These are phyloP conservation scores for Pythium rhizo-oryzae DNA, from an alignment of 352 stramenopile species.

Conservation along the genomic window DNA sequence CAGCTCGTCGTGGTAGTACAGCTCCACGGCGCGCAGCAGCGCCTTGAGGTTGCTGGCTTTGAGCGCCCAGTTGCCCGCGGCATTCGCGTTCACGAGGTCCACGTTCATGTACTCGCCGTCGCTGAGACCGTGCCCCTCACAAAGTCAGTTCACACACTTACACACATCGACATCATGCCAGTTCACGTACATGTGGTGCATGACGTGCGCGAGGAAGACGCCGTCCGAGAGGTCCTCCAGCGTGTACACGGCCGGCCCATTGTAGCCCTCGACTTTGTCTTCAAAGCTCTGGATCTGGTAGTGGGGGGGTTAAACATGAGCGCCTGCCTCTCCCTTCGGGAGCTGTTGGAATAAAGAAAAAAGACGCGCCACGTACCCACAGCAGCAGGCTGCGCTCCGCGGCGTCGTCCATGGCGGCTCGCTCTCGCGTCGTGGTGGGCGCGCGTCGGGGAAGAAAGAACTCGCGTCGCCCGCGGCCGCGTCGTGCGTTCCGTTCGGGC, in stretches of 20 bases:
- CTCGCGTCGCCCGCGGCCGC: neutral
- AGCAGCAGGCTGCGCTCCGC: conserved; percentile 75
- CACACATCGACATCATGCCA: neutral
- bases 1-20: conserved; percentile 84
- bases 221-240: conserved; percentile 74
- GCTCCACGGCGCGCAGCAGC: conserved; percentile 70
- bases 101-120: conserved; percentile 80
- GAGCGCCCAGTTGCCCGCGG: conserved; percentile 70
- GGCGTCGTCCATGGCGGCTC: conserved; percentile 59
- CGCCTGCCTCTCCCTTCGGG: neutral
- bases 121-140: too few species aligned
- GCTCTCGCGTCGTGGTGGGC: neutral
- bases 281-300: conserved; percentile 75
- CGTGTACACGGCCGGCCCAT: conserved; percentile 34
- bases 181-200: conserved; percentile 83
- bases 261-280: conserved; percentile 49
- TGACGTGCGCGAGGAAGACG: conserved; percentile 82
- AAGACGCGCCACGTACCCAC: conserved; percentile 46
- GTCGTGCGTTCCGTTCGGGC: neutral
- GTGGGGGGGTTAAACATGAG: conserved; percentile 8
- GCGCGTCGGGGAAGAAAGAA: neutral
- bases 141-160: neutral
- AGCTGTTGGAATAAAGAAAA: neutral
- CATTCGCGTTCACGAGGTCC: conserved; percentile 69
- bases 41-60: conserved; percentile 84